phyloP scores from a whole-genome alignment of 2,329 filamentous ascomycete genomes.

The Pseudocercospora pini-densiflorae region DNA sequence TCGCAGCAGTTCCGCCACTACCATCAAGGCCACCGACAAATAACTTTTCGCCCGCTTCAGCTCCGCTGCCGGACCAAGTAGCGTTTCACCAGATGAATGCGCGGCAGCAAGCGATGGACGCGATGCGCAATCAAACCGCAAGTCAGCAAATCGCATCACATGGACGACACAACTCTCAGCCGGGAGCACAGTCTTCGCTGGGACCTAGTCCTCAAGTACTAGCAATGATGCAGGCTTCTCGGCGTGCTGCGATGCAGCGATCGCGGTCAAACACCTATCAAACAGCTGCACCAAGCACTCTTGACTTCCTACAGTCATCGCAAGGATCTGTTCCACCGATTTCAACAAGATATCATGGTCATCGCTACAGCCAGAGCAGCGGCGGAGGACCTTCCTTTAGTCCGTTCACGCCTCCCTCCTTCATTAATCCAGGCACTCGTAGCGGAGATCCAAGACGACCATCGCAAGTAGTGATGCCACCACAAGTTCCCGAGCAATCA shows the following conservation, averaged over 20 bases:
- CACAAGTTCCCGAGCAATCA: background rate
- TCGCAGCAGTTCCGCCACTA: conserved; percentile 4
- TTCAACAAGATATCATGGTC: background rate
- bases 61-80: background rate
- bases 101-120: background rate
- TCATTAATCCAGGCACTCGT: no score
- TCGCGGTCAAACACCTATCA: background rate
- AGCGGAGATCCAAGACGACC: background rate
- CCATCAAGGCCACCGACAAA: background rate
- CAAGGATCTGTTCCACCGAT: background rate
- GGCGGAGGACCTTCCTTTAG: background rate
- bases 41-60: background rate
- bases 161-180: background rate
- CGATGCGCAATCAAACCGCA: background rate
- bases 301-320: background rate
- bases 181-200: background rate
- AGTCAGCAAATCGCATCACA: background rate
- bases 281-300: background rate
- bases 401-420: background rate
- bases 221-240: background rate
- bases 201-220: no score
- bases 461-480: background rate
- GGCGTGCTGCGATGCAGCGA: background rate
- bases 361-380: conserved; percentile 6
- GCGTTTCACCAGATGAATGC: background rate